Evolutionary conservation across 306 rosid genomes (phyloP), one percentile per base, ranked within the genome.

Genomic region (Begonia peltatifolia): DNA sequence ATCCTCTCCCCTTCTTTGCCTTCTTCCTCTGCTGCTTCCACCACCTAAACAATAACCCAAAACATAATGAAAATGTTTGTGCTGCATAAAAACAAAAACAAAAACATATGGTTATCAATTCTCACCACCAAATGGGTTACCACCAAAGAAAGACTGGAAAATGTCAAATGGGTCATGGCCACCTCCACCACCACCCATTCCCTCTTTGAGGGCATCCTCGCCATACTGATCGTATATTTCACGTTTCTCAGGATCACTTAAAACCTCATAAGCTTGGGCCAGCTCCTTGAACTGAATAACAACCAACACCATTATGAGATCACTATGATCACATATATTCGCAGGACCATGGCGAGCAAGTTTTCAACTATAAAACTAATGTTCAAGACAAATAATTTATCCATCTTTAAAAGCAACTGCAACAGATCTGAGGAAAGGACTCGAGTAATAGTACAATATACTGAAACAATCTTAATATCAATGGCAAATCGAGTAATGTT

Each of bases 151-250:
- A 50, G 85, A 64, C 61, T 84, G 85, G 64, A 77, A 80, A 63
- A 84, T 66, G 64, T 84, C 88, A 62, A 80, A 84, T 38, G 88
- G 88, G 68, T 59, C 80, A 61, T 80, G 83, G 10, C 74, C 71
- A 3, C 83, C 60, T 35, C 78, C 65, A 41, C 85, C 84, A 55
- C 83, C 72, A 23, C 77, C 85, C 72, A 72, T 74, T 57, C 94
- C 94, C 13, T 84, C 94, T 57, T 80, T 80, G 53, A 84, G 81
- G 66, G 83, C 94, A 23, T 80, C 94, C 78, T 84, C 94, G 52
- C 88, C 94, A 58, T 80, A 84, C 49, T 78, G 77, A 48, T 84
- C 94, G 73, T 84, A 84, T 54, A 77, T 22, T 59, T 80, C 85
- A 62, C 76, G 77, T 69, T 80, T 84, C 55, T 80, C 85, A 14